These are phyloP conservation scores for Pyrus hybrid DNA, from an alignment of 331 rosid species.

Conservation along the genomic window DNA sequence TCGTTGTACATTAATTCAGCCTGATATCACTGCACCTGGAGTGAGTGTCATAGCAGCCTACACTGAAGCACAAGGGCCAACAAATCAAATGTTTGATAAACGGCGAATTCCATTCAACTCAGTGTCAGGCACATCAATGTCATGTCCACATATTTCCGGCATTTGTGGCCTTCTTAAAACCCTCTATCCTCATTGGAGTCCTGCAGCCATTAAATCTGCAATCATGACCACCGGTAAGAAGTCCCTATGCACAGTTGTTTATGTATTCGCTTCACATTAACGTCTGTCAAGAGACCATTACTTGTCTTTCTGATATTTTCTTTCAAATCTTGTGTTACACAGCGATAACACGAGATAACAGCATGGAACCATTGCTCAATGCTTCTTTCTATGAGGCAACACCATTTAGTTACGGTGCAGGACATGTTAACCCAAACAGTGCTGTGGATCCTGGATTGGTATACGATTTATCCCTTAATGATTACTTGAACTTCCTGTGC, in stretches of 20 bases:
- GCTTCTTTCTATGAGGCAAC: constrained; percentile 49
- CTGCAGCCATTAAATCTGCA: constrained; percentile 89
- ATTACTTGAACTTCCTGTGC: constrained; percentile 67
- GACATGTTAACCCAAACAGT: constrained; percentile 64
- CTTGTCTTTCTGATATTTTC: background rate
- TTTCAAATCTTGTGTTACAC: background rate
- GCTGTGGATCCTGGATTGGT: constrained; percentile 90
- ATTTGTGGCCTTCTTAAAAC: constrained; percentile 61
- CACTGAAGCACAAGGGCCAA: constrained; percentile 71
- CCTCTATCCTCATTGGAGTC: constrained; percentile 77
- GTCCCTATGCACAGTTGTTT: background rate
- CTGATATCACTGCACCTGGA: constrained; percentile 95
- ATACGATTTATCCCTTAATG: constrained; percentile 47
- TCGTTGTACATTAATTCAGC: constrained; percentile 38
- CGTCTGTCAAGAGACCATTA: background rate
- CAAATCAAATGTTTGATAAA: constrained; percentile 49
- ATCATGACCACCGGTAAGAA: constrained; percentile 82
- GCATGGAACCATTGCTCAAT: constrained; percentile 40
- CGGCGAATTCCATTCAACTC: constrained; percentile 62
- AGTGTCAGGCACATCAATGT: constrained; percentile 94
- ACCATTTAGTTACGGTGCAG: constrained; percentile 82
- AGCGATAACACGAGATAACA: constrained; percentile 58
- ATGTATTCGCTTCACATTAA: background rate
- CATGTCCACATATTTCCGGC: constrained; percentile 91
- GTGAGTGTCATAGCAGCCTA: constrained; percentile 86